A percentile compares a stretch with the other conserved stretches of the same genome.
Conservation (phyloP, 2,329 filamentous ascomycete species). For the Fusarium kyushuense region DNA sequence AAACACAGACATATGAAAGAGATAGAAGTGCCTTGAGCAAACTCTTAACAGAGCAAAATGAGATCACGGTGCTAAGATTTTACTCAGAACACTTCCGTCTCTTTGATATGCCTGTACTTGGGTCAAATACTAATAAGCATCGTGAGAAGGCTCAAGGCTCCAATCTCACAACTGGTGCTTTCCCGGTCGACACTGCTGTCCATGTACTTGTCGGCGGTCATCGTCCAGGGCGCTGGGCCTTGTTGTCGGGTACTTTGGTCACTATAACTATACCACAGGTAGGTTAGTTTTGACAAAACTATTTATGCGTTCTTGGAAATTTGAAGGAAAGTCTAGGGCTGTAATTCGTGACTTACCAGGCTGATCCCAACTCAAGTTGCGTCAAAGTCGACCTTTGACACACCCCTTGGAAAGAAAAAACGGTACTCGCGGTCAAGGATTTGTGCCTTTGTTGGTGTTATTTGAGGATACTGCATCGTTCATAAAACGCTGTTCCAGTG, state of each 20-base stretch:
- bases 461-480: conserved; percentile 53
- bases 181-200: not conserved
- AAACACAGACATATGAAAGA: not conserved
- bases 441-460: conserved; percentile 55
- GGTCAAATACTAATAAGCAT: not conserved
- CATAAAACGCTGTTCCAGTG: conserved; percentile 51
- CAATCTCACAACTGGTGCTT: not conserved
- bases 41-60: not conserved
- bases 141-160: not conserved
- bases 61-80: not conserved
- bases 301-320: not conserved
- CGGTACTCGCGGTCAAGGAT: not conserved
- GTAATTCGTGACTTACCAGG: no score
- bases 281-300: not conserved
- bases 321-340: not conserved
- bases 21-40: not conserved
- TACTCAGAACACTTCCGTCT: not conserved
- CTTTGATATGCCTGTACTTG: not conserved
- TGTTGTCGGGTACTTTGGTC: not conserved
- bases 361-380: not conserved
- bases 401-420: conserved; percentile 54
- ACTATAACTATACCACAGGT: not conserved
- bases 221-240: not conserved
- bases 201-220: not conserved
- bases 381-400: not conserved